Conservation (phyloP, 257 asterid genomes). For the Nicotiana sylvestris region DNA sequence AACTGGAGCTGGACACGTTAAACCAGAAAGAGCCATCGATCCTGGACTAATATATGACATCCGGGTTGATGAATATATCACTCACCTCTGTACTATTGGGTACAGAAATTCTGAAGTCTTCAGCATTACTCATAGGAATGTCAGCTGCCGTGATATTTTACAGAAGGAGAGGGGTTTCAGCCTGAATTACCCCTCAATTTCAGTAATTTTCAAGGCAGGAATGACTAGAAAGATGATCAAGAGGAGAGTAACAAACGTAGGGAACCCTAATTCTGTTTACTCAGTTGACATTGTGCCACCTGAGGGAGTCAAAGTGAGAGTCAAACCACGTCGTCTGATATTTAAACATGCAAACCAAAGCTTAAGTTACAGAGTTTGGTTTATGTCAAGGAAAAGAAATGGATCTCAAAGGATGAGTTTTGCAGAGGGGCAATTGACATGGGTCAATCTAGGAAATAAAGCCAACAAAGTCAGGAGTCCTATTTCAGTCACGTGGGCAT, state of each 20-base stretch:
- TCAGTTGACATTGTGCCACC: slow-evolving; percentile 48
- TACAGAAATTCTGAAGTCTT: slow-evolving; percentile 60
- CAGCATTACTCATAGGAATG: slow-evolving; percentile 74
- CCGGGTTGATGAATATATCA: slow-evolving; percentile 49
- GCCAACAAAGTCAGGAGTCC: slow-evolving; percentile 65
- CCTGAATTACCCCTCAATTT: slow-evolving; percentile 83
- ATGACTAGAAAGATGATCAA: slow-evolving; percentile 44
- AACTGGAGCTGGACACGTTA: slow-evolving; percentile 83
- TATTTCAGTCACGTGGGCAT: slow-evolving; percentile 72
- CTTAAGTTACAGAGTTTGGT: slow-evolving; percentile 72
- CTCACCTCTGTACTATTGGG: slow-evolving; percentile 71
- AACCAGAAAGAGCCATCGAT: slow-evolving; percentile 60
- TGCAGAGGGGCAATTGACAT: slow-evolving; percentile 59
- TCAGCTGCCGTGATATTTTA: slow-evolving; percentile 58
- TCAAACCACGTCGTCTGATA: slow-evolving; percentile 51
- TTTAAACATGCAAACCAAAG: slow-evolving; percentile 50
- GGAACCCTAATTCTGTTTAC: slow-evolving; percentile 34
- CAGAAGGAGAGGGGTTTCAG: slow-evolving; percentile 63
- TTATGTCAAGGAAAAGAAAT: slow-evolving; percentile 37
- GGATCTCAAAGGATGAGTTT: slow-evolving; percentile 22
- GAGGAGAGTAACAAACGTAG: slow-evolving; percentile 66
- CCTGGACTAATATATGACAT: slow-evolving; percentile 83
- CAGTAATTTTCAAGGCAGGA: slow-evolving; percentile 50
- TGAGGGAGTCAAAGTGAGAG: slow-evolving; percentile 66
- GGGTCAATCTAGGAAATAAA: slow-evolving; percentile 46